Percentiles rank a stretch among this genome's conserved stretches.
Evolutionary conservation across 129 eudicot species (phyloP).

Genomic region (Scalesia atractyloides): DNA sequence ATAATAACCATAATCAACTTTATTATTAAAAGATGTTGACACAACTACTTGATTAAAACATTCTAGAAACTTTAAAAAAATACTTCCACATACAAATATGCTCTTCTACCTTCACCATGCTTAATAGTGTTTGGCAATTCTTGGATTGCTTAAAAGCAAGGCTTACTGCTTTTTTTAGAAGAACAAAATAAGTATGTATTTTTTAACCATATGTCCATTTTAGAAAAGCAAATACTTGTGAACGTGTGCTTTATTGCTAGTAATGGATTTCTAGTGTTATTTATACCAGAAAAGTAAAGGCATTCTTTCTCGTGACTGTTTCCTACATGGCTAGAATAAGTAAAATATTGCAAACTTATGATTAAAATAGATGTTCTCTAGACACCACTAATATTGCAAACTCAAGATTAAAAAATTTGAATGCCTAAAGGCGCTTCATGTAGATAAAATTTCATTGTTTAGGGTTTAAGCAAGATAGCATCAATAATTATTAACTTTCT

Average conservation of each 20-base stretch:
- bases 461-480: neutral
- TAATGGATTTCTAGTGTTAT: neutral
- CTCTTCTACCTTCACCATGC: neutral
- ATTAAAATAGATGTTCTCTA: neutral
- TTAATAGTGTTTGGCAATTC: neutral
- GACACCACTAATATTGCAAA: neutral
- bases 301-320: neutral
- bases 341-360: neutral
- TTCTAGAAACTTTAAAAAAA: neutral
- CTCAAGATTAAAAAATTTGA: neutral
- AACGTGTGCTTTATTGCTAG: neutral
- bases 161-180: neutral
- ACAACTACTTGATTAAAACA: constrained; percentile 3
- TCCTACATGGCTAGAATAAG: neutral
- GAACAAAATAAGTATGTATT: constrained; percentile 1
- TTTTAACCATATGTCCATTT: neutral
- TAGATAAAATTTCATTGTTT: neutral
- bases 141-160: constrained; percentile 15
- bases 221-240: neutral
- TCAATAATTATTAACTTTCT: neutral
- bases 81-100: neutral
- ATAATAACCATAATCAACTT: neutral
- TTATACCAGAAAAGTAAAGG: neutral
- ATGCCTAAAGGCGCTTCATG: neutral
- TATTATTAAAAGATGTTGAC: constrained; percentile 4